phyloP scores from a whole-genome alignment of 345 rosid species.

The Eucalyptus decipiens region DNA sequence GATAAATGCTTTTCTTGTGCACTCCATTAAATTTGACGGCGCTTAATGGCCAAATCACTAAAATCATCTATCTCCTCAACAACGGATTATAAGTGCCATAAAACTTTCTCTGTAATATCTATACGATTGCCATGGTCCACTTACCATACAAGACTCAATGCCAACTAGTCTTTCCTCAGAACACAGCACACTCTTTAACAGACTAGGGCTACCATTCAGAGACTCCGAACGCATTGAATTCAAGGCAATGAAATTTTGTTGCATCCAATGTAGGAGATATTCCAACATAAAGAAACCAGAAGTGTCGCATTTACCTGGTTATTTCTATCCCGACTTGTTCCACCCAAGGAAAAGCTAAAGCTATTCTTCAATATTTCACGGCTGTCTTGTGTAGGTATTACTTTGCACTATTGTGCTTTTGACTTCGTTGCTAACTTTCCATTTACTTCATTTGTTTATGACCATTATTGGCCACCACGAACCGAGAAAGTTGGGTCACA shows the following conservation, averaged over 20 bases:
- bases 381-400: neutral
- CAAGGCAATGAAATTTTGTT: neutral
- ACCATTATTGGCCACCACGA: neutral
- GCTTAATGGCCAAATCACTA: neutral
- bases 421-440: neutral
- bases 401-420: neutral
- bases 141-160: neutral
- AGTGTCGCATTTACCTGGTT: neutral
- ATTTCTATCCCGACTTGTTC: neutral
- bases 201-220: neutral
- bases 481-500: neutral
- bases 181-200: neutral
- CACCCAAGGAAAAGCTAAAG: neutral
- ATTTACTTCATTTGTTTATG: neutral
- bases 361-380: neutral
- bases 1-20: neutral
- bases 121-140: neutral
- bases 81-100: neutral
- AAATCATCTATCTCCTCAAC: neutral
- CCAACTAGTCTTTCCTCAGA: neutral
- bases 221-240: neutral
- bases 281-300: neutral
- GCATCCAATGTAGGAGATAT: neutral
- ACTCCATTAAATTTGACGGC: neutral
- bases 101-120: neutral